Evolutionary conservation across 202 grass and related monocot genomes (phyloP).

Genomic region (Digitaria exilis): DNA sequence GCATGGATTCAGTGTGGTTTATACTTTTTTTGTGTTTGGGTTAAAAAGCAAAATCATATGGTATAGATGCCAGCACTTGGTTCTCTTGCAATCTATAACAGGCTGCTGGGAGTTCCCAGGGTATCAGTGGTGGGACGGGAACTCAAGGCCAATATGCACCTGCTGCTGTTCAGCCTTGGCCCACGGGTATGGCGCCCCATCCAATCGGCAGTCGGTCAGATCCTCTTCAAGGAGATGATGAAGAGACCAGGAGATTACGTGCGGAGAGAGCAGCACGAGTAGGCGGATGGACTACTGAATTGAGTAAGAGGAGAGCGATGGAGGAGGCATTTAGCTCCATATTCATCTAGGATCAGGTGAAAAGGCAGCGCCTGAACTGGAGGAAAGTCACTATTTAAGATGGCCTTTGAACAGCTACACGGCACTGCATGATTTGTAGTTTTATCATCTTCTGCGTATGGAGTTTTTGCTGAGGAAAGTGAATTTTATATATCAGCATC

Average conservation of each 20-base stretch:
- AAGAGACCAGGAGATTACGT: conserved; percentile 62
- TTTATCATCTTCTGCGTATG: not conserved
- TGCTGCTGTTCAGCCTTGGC: conserved; percentile 66
- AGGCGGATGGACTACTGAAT: conserved; percentile 77
- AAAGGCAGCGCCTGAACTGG: not conserved
- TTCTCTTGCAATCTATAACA: conserved; percentile 46
- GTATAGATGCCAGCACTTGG: conserved; percentile 22
- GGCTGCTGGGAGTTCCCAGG: conserved; percentile 74
- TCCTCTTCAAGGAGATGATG: conserved; percentile 66
- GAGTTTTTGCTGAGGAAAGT: not conserved
- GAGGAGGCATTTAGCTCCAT: conserved; percentile 85
- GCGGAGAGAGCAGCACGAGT: conserved; percentile 65
- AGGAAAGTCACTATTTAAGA: conserved; percentile 6
- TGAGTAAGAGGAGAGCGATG: conserved; percentile 76
- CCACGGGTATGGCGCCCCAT: conserved; percentile 62
- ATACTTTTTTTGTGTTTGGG: not conserved
- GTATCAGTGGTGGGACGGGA: conserved; percentile 50
- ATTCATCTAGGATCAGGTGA: conserved; percentile 53
- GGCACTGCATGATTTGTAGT: conserved; percentile 12
- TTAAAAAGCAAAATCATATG: not conserved
- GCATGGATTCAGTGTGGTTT: not conserved
- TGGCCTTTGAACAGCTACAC: not conserved
- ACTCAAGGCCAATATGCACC: conserved; percentile 87
- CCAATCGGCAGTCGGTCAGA: conserved; percentile 41
- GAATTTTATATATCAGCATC: not conserved